A percentile compares a stretch with the other conserved stretches of the same genome.
Evolutionary conservation across 371 early-diverging fungal genomes (phyloP).

Genomic region (Mucor velutinosus): DNA sequence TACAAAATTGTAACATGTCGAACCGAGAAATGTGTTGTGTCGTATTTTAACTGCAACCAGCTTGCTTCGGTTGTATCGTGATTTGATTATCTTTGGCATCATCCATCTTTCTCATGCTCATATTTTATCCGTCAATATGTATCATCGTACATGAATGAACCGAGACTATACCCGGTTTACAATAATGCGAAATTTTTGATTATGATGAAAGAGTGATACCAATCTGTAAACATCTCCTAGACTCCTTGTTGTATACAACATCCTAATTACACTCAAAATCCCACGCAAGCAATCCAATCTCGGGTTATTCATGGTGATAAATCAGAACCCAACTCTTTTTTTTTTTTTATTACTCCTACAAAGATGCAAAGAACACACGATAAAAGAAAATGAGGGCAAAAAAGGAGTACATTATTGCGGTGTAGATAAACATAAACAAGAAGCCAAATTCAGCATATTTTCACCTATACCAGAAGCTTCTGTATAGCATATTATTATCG

Average conservation of each 20-base stretch:
- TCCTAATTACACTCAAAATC: no score
- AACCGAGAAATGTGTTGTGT: not conserved
- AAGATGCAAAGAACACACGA: not conserved
- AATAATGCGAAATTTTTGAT: not conserved
- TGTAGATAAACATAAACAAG: not conserved
- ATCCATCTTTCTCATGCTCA: not conserved
- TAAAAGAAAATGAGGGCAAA: not conserved
- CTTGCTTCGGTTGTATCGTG: not conserved
- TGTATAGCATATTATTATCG: not conserved
- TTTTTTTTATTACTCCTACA: no score
- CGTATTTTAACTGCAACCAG: not conserved
- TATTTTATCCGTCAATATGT: not conserved
- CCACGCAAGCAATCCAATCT: no score
- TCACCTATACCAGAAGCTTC: not conserved
- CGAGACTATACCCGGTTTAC: not conserved
- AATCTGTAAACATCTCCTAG: no score
- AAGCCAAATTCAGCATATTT: not conserved
- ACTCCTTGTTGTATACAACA: no score
- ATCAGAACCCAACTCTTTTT: no score
- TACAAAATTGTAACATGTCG: not conserved
- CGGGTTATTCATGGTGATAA: no score
- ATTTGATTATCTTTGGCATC: conserved; percentile 1
- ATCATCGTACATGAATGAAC: not conserved
- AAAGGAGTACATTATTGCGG: not conserved
- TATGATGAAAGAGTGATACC: not conserved